phyloP scores from a whole-genome alignment of 345 rosid genomes.

The Populus nigra region DNA sequence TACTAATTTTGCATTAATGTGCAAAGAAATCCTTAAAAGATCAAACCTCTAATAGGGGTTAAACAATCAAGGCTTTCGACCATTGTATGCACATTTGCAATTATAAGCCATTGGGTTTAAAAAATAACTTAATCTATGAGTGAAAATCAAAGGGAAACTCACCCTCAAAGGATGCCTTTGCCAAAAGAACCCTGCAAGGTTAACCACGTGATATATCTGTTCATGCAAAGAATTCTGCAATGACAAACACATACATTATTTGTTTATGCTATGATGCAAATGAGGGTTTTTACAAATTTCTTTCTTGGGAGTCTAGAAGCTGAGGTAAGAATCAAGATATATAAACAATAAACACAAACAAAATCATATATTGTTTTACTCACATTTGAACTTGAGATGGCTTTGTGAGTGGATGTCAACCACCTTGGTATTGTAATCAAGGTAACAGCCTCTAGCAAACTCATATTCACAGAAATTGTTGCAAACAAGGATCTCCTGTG shows the following conservation, averaged over 20 bases:
- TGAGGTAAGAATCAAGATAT: neutral
- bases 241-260: neutral
- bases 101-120: neutral
- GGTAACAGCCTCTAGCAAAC: slow-evolving; percentile 3
- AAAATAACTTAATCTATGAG: neutral
- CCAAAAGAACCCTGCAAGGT: slow-evolving; percentile 23
- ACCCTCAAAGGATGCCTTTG: neutral
- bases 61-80: neutral
- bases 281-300: neutral
- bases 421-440: neutral
- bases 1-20: neutral
- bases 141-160: neutral
- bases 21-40: neutral
- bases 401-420: neutral
- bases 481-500: slow-evolving; percentile 7
- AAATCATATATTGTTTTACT: neutral
- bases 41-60: no score
- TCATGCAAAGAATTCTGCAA: neutral
- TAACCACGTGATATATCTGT: neutral
- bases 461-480: neutral
- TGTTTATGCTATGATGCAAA: neutral
- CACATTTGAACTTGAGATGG: neutral
- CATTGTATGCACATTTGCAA: neutral
- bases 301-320: neutral
- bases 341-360: no score